A percentile compares a stretch with the other conserved stretches of the same genome.
These are phyloP conservation scores for Erodium maritimum DNA, from an alignment of 345 rosid genomes.

Conservation along the genomic window DNA sequence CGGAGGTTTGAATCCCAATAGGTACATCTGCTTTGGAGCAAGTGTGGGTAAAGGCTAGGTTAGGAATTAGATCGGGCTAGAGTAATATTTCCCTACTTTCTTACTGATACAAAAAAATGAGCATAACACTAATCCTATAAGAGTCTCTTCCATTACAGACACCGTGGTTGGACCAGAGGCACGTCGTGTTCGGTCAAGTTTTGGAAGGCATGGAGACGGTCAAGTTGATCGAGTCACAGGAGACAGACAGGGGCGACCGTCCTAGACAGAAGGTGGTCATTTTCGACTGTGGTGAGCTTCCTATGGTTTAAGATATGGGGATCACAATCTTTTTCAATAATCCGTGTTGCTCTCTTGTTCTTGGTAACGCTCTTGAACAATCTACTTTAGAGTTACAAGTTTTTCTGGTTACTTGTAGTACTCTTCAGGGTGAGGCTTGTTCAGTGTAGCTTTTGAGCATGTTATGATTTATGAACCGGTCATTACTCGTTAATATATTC, in stretches of 20 bases:
- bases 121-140: neutral
- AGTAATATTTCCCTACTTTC: too few relatives aligned
- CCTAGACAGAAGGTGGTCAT: constrained; percentile 71
- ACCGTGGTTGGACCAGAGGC: constrained; percentile 88
- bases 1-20: too few relatives aligned
- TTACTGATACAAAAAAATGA: too few relatives aligned
- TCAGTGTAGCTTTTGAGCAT: neutral
- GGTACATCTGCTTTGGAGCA: too few relatives aligned
- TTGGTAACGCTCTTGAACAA: neutral
- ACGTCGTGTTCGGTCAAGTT: constrained; percentile 98
- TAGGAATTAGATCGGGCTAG: too few relatives aligned
- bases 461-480: neutral
- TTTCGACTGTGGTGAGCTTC: constrained; percentile 91
- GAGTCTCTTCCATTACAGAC: constrained; percentile 41
- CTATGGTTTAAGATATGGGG: constrained; percentile 24
- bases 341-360: neutral
- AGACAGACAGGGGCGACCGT: constrained; percentile 94
- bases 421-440: neutral
- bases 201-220: constrained; percentile 90
- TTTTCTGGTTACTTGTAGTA: constrained; percentile 7
- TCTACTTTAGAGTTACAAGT: neutral
- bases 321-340: constrained; percentile 2
- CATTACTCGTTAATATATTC: too few relatives aligned
- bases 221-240: constrained; percentile 61
- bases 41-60: too few relatives aligned